These are phyloP conservation scores for Avena sativa DNA, from an alignment of 176 grass and related monocot species.

Conservation along the genomic window DNA sequence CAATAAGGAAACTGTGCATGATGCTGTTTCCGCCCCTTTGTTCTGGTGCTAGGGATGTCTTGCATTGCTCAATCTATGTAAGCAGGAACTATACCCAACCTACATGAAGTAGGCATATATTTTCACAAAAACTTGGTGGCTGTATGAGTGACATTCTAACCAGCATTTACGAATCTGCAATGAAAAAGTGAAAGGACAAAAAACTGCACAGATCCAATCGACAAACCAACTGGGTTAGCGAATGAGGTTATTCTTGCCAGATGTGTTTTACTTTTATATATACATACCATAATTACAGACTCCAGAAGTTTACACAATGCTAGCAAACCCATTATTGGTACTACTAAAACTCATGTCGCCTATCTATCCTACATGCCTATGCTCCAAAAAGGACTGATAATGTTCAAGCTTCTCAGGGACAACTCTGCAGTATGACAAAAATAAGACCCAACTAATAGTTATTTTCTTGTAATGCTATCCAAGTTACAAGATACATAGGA, in stretches of 20 bases:
- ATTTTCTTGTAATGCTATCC: neutral
- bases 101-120: neutral
- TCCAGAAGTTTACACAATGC: neutral
- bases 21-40: neutral
- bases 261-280: neutral
- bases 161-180: neutral
- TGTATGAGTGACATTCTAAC: neutral
- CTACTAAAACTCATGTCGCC: neutral
- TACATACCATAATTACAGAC: neutral
- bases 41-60: neutral
- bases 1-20: too few species aligned
- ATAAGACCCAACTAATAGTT: too few species aligned
- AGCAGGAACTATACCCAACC: neutral
- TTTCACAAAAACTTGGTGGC: neutral
- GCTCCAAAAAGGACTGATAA: slow-evolving; percentile 14
- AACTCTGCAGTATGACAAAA: neutral
- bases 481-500: slow-evolving; percentile 13
- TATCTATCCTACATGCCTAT: slow-evolving; percentile 10
- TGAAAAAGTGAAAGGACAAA: neutral
- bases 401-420: neutral
- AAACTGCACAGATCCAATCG: neutral
- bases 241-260: neutral
- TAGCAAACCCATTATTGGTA: neutral
- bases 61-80: neutral
- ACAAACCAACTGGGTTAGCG: neutral